Percentiles rank a stretch among this genome's conserved stretches.
Conservation (phyloP, 2,329 filamentous ascomycete genomes). For the Aspergillus spinulosporus region DNA sequence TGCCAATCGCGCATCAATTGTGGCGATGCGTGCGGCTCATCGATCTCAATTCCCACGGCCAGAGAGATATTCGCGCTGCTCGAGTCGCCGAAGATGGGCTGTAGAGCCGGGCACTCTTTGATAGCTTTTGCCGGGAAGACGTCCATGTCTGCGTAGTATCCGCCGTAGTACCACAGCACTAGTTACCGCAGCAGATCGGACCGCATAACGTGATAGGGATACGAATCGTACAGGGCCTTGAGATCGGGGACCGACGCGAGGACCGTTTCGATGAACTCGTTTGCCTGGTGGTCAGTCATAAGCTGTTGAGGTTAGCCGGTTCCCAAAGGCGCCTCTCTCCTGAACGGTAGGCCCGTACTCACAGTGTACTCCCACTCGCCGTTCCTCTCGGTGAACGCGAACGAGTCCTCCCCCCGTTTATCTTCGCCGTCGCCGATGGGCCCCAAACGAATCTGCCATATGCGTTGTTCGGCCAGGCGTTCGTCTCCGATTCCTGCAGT, state of each 20-base stretch:
- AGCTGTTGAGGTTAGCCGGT: conserved; percentile 21
- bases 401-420: conserved; percentile 28
- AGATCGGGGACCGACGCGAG: conserved; percentile 32
- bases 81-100: conserved; percentile 19
- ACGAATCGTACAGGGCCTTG: conserved; percentile 29
- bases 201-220: conserved; percentile 51
- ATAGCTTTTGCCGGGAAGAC: conserved; percentile 31
- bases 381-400: conserved; percentile 30
- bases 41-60: conserved; percentile 37
- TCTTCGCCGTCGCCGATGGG: conserved; percentile 1
- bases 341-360: background rate
- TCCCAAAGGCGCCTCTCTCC: too few species aligned
- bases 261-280: conserved; percentile 29
- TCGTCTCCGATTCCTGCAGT: conserved; percentile 11
- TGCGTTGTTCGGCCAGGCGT: conserved; percentile 19
- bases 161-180: conserved; percentile 39
- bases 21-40: conserved; percentile 37
- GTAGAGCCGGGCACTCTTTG: conserved; percentile 30
- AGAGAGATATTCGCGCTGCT: conserved; percentile 31
- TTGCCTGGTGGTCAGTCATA: conserved; percentile 28
- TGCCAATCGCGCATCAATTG: conserved; percentile 35
- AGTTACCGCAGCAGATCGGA: conserved; percentile 49
- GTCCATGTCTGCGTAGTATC: conserved; percentile 39
- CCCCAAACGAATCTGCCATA: conserved; percentile 36
- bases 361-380: conserved; percentile 32